Evolutionary conservation across 306 rosid species (phyloP).

Genomic region (Lathyrus sativus): DNA sequence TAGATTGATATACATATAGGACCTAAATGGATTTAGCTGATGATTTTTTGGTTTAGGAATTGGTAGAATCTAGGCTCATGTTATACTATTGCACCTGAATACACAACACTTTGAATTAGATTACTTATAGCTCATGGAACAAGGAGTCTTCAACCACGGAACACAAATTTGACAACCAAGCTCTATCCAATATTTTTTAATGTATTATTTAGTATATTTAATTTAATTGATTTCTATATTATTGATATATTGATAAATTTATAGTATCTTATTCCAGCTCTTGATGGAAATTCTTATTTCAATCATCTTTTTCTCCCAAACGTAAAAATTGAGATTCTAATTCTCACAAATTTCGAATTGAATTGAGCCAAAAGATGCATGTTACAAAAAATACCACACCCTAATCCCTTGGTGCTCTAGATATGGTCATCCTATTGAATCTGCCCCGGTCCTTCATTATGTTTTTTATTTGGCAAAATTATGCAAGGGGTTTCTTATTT

Average conservation of each 20-base stretch:
- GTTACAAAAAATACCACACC: no score
- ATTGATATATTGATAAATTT: neutral
- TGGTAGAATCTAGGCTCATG: no score
- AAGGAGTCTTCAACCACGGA: neutral
- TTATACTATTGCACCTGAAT: slow-evolving; percentile 8
- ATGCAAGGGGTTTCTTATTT: no score
- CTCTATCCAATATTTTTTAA: neutral
- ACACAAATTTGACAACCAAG: slow-evolving; percentile 1
- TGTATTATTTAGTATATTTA: neutral
- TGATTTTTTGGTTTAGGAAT: no score
- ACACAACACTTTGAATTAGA: neutral
- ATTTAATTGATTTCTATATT: neutral
- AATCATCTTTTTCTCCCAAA: slow-evolving; percentile 5
- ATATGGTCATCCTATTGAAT: no score
- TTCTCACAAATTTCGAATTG: slow-evolving; percentile 1
- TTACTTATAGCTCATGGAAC: slow-evolving; percentile 8
- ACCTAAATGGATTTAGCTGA: no score
- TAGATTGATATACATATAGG: no score
- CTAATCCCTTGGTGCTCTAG: no score
- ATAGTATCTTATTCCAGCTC: slow-evolving; percentile 11
- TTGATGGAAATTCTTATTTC: neutral
- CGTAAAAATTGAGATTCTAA: slow-evolving; percentile 1
- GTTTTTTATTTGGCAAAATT: no score
- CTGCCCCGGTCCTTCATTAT: no score
- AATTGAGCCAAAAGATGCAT: no score